Base-by-base conservation (phyloP, 1,284 basidiomycete genomes). In the Cutaneotrichosporon sp. region DNA sequence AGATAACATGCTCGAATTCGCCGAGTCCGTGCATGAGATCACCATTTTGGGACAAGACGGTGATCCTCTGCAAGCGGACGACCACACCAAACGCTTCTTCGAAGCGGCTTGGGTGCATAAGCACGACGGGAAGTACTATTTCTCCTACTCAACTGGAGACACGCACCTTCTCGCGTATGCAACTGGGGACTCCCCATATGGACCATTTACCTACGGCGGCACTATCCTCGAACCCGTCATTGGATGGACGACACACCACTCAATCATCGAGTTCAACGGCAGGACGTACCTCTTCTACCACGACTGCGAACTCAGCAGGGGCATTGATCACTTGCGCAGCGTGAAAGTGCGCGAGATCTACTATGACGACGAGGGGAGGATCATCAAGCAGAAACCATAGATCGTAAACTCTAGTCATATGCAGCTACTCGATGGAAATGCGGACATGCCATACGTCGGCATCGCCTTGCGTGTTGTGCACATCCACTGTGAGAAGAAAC, bases 91-190 rank as follows among this genome's bases (percentile, higher is more conserved):
- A 24, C 63, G 68, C 11, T 70, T 70, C 68, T 70, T 70, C 55
- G 68, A 70, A 46, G 68, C 66, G 10, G 53, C 64, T 10, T 70
- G 68, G 68, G 56, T 68, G 59, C 65, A 68, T 61, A 68, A 70
- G 53, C 54, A 52, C 11, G 55, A 59, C n/a, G 66, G 55, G 4
- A 46, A 24, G 14, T 70, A 70, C 53, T 70, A 70, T 56, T 66
- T 68, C 42, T 67, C 63, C 3, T 70, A 70, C 59, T 68, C 66
- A 31, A 70, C 67, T 1, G 67, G 67, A 16, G 67, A 70, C 48
- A 64, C 65, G 9, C 67, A 70, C 47, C 62, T 55, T 22, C 57
- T 70, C 41, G 66, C 57, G 5, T 70, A 70, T 51, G 67, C 62
- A 3, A 64, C 53, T 0, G 60, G 62, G 1, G 24, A 51, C 22